Evolutionary conservation across 2,329 filamentous ascomycete species (phyloP), one percentile per base, ranked within the genome.

Genomic region (Fusarium anguioides): DNA sequence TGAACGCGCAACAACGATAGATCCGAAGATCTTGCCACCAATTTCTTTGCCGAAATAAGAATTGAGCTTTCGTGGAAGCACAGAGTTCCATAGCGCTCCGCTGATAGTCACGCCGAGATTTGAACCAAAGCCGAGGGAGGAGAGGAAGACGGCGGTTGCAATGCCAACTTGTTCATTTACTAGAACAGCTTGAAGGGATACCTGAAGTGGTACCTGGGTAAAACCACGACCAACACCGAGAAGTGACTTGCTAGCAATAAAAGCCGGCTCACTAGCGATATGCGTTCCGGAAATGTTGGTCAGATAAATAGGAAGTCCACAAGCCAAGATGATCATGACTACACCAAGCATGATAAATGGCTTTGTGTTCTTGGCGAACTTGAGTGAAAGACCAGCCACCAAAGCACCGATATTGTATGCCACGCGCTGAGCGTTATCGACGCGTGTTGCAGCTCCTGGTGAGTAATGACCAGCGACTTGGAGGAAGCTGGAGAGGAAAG

Each of bases 31-130:
- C 10, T 54, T 66, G 14, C 57, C 40, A 0, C 65, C 65, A 4
- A 52, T 37, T 0, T 55, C 52, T 2, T 40, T 31, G 1, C 59
- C 63, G 8, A 69, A 69, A 6, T 68, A 27, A 0, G 50, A 31
- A 1, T 48, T 36, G 1, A 69, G 63, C 0, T 70, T 70, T 1
- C 51, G 37, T 0, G 66, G 66, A 3, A 69, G 54, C 0, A 69
- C 40, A 1, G 66, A 70, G 37, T 69, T 69, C 66, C 66, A 69
- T 1, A 69, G 67, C 2, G 63, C 66, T 0, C 66, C 66, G 2
- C 66, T 69, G 18, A 69, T 44, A 1, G 66, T 69, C 0, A 53
- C 49, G 1, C 66, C 66, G 0, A 69, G 50, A 12, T 69, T 69
- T 5, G 66, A 69, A 4, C 66, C 66, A 2, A 69, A 61, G 0